Evolutionary conservation across 257 asterid species (phyloP).

Genomic region (Catharanthus roseus): DNA sequence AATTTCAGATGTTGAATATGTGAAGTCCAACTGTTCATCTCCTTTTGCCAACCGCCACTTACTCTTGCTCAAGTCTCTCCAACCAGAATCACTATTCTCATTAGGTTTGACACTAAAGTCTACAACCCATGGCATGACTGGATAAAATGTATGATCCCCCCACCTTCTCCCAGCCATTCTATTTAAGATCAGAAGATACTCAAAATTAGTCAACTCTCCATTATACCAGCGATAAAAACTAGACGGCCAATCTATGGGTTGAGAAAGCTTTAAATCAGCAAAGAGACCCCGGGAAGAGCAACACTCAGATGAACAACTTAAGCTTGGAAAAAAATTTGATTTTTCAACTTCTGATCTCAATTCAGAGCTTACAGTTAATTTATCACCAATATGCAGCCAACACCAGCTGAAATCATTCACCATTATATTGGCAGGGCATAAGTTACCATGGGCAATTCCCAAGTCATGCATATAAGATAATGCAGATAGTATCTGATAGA

Average conservation of each 20-base stretch:
- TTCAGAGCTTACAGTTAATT: constrained; percentile 35
- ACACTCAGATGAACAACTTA: constrained; percentile 36
- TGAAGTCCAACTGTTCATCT: constrained; percentile 95
- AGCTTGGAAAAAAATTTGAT: constrained; percentile 21
- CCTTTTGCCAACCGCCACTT: constrained; percentile 99
- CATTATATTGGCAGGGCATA: constrained; percentile 63
- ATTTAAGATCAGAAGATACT: constrained; percentile 79
- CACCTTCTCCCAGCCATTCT: constrained; percentile 91
- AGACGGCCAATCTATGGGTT: constrained; percentile 56
- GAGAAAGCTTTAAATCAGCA: constrained; percentile 58
- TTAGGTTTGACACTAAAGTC: constrained; percentile 80
- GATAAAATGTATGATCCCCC: constrained; percentile 90
- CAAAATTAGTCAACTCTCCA: constrained; percentile 86
- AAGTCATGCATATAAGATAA: constrained; percentile 77
- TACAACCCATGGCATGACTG: constrained; percentile 92
- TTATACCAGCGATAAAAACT: constrained; percentile 83
- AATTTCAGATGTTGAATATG: constrained; percentile 89
- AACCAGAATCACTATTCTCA: constrained; percentile 58
- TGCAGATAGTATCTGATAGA: constrained; percentile 83
- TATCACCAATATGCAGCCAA: constrained; percentile 57
- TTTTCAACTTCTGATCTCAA: constrained; percentile 29
- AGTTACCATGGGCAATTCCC: constrained; percentile 65
- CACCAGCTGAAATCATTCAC: constrained; percentile 78
- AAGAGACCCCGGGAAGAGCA: constrained; percentile 59
- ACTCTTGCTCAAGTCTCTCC: constrained; percentile 95